Base-by-base conservation (phyloP, 106 monocot genomes). In the Chionographis japonica region DNA sequence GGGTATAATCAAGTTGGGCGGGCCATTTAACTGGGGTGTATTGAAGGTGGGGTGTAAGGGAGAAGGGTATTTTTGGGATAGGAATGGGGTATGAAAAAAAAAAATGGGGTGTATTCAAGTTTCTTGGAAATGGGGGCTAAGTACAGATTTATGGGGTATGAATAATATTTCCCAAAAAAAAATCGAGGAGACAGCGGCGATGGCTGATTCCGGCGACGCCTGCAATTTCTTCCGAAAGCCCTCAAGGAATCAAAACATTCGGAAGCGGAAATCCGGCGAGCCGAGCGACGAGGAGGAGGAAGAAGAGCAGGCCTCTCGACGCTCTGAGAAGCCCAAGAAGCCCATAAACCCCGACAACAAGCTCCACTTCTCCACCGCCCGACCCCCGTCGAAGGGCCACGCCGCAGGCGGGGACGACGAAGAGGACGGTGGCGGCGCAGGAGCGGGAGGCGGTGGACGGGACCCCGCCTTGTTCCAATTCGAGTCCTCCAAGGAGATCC, bases 401-500 rank as follows among this genome's bases (percentile, higher is more conserved):
- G 69, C 66, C 8, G 43, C 36, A 20, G 38, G 40, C 12, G 75
- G 40, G 6, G 68, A 41, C 15, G 12, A 40, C 18, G 67, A 66
- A 36, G 68, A 27, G 10, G 49, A 58, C 62, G 65, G 18, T 38
- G 52, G 3, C n/a, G 56, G 50, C 18, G 56, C 27, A 60, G 41
- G 11, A 17, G 68, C 42, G 39, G 51, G 64, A 14, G 63, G 27
- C 43, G 20, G 12, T 12, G 63, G 50, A 2, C 54, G 60, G 35
- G 54, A 62, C 17, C 62, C 36, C 58, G 62, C 66, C 14, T 19
- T 51, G 12, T 97, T 97, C 75, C 83, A 85, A 61, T 97, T 82
- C 79, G 92, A 97, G 58, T 97, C 97, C 10, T 87, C 92, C 19
- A 76, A 65, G 18, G 72, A 85, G 79, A 87, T 97, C 78, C 97